Evolutionary conservation across 2,329 filamentous ascomycete species (phyloP).

Genomic region (Chaetomium sp.): DNA sequence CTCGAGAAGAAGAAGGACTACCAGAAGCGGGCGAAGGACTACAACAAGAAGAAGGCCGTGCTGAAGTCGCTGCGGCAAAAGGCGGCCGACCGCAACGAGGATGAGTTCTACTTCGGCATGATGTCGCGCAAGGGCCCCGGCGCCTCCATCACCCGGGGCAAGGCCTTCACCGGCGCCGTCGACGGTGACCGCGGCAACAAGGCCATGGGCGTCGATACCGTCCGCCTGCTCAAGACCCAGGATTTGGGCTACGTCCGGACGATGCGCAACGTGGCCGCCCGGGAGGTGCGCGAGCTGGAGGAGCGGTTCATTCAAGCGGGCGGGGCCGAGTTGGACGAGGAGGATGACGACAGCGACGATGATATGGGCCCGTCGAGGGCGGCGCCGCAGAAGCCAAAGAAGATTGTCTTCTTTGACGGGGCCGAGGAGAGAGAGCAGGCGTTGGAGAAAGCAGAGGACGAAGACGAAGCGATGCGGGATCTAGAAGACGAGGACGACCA

Average conservation of each 20-base stretch:
- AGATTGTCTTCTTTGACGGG: constrained; percentile 55
- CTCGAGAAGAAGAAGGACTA: constrained; percentile 94
- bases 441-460: constrained; percentile 41
- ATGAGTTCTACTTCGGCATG: constrained; percentile 76
- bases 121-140: constrained; percentile 61
- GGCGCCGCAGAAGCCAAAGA: constrained; percentile 41
- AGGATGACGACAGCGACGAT: constrained; percentile 39
- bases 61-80: constrained; percentile 63
- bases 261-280: constrained; percentile 60
- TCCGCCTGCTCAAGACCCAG: constrained; percentile 68
- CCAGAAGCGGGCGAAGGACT: constrained; percentile 64
- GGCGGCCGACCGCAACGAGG: constrained; percentile 67
- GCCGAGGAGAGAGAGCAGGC: constrained; percentile 42
- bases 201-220: constrained; percentile 57
- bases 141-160: constrained; percentile 48
- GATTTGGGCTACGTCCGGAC: constrained; percentile 67
- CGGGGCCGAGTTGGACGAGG: constrained; percentile 38
- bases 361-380: constrained; percentile 28
- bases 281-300: constrained; percentile 60
- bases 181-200: constrained; percentile 61
- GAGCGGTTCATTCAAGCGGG: constrained; percentile 54
- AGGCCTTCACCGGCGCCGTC: constrained; percentile 57
- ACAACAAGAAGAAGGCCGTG: constrained; percentile 64
- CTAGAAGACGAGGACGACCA: constrained; percentile 38
- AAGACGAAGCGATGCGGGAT: constrained; percentile 40